Percentiles rank a stretch among this genome's conserved stretches.
These are phyloP conservation scores for Chlamydomonas sp. DNA, from an alignment of 139 green algal genomes.

Conservation along the genomic window DNA sequence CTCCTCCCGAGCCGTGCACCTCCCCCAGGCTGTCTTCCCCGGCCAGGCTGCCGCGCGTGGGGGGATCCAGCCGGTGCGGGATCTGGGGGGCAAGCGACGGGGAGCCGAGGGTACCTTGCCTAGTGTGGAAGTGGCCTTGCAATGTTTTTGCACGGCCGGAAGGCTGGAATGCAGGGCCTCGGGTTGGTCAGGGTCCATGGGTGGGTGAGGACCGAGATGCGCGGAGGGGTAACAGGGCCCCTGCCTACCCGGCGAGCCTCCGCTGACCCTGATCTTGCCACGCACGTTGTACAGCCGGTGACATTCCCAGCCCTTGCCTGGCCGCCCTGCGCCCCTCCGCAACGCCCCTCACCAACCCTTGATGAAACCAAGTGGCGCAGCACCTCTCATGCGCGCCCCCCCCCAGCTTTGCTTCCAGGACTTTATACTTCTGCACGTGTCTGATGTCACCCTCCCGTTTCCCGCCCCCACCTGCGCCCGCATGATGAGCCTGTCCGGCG, in stretches of 20 bases:
- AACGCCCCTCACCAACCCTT: no score
- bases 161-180: background rate
- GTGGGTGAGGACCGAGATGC: background rate
- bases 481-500: constrained; percentile 55
- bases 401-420: no score
- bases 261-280: no score
- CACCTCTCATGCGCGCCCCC: no score
- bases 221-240: background rate
- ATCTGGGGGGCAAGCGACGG: background rate
- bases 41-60: background rate
- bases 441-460: background rate
- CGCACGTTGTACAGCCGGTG: no score
- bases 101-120: no score
- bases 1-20: background rate
- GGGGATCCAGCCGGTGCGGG: constrained; percentile 27
- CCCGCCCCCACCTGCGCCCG: constrained; percentile 54
- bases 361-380: no score
- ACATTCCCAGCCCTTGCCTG: no score
- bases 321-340: no score
- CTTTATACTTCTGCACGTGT: no score
- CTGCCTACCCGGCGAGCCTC: no score
- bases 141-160: background rate
- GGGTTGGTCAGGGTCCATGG: background rate
- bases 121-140: no score
- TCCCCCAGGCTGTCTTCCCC: constrained; percentile 14